phyloP scores from a whole-genome alignment of 139 green algal species.

The Marvania coccoides region DNA sequence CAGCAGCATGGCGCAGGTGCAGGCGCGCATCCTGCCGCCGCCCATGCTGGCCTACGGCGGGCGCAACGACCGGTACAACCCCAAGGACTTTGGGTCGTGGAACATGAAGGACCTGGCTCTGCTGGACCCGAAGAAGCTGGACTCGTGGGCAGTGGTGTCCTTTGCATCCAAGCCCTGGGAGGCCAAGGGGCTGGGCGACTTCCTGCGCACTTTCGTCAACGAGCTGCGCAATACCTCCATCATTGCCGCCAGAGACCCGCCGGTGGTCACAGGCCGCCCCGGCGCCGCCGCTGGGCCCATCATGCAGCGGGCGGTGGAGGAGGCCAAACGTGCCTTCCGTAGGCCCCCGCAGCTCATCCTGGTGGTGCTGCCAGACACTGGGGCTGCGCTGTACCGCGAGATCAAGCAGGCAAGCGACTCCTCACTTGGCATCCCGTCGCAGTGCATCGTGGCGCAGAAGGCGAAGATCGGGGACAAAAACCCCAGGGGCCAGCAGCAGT shows the following conservation, averaged over 20 bases:
- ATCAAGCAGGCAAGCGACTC: slow-evolving; percentile 55
- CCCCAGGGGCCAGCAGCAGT: slow-evolving; percentile 9
- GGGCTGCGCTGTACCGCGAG: slow-evolving; percentile 35
- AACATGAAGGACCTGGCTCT: slow-evolving; percentile 26
- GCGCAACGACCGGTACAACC: neutral
- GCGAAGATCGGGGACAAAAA: slow-evolving; percentile 31
- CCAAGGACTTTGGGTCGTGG: slow-evolving; percentile 10
- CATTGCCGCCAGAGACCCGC: neutral
- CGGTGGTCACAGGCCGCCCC: slow-evolving; percentile 3
- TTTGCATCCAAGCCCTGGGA: slow-evolving; percentile 24
- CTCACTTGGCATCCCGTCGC: slow-evolving; percentile 43
- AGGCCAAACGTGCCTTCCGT: slow-evolving; percentile 10
- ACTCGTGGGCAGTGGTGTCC: slow-evolving; percentile 37
- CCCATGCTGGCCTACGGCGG: slow-evolving; percentile 38
- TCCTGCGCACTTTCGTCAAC: slow-evolving; percentile 9
- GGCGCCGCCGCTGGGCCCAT: neutral
- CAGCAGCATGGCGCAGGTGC: slow-evolving; percentile 17
- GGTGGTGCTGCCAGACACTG: slow-evolving; percentile 34
- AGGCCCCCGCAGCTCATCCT: slow-evolving; percentile 23
- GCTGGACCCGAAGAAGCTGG: slow-evolving; percentile 18
- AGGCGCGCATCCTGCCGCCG: slow-evolving; percentile 36
- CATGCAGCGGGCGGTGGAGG: slow-evolving; percentile 1
- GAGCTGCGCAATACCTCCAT: neutral
- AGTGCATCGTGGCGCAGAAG: slow-evolving; percentile 54
- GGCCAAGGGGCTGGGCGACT: slow-evolving; percentile 2